Conservation (phyloP, 768 basidiomycete species). For the Podaxis carcinomalis region DNA sequence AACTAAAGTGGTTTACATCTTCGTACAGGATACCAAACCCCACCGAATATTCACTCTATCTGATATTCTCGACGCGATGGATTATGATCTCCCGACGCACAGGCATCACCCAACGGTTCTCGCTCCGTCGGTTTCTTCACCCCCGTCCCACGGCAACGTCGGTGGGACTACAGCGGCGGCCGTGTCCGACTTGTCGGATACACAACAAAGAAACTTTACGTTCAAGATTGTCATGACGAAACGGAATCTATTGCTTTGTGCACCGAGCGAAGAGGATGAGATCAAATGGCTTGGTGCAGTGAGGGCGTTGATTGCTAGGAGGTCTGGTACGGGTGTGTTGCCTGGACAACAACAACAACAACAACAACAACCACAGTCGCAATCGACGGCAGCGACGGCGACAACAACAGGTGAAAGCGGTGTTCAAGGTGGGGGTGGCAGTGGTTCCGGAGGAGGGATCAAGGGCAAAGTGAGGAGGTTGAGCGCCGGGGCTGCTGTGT, state of each 20-base stretch:
- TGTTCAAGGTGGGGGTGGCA: not conserved
- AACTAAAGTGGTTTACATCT: not conserved
- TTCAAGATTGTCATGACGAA: conserved; percentile 98
- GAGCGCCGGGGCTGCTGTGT: conserved; percentile 35
- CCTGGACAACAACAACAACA: conserved; percentile 30
- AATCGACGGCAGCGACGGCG: not conserved
- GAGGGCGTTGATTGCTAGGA: conserved; percentile 81
- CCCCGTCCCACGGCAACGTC: conserved; percentile 15
- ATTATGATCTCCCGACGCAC: conserved; percentile 65
- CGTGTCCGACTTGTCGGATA: conserved; percentile 16
- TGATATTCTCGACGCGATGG: conserved; percentile 88
- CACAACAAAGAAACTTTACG: conserved; percentile 45
- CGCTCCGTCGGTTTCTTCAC: conserved; percentile 29
- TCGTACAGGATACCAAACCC: conserved; percentile 76
- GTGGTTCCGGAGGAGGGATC: conserved; percentile 28
- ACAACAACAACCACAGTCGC: not conserved
- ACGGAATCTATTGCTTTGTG: conserved; percentile 82
- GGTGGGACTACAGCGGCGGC: conserved; percentile 24
- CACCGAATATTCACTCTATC: conserved; percentile 83
- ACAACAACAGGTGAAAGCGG: not conserved
- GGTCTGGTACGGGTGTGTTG: conserved; percentile 47
- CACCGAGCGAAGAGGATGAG: conserved; percentile 96
- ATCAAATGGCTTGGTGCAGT: conserved; percentile 97
- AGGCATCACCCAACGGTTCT: conserved; percentile 39
- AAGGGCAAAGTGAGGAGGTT: conserved; percentile 45